phyloP scores from a whole-genome alignment of 176 grass and related monocot species.

The Bolboschoenus planiculmis region DNA sequence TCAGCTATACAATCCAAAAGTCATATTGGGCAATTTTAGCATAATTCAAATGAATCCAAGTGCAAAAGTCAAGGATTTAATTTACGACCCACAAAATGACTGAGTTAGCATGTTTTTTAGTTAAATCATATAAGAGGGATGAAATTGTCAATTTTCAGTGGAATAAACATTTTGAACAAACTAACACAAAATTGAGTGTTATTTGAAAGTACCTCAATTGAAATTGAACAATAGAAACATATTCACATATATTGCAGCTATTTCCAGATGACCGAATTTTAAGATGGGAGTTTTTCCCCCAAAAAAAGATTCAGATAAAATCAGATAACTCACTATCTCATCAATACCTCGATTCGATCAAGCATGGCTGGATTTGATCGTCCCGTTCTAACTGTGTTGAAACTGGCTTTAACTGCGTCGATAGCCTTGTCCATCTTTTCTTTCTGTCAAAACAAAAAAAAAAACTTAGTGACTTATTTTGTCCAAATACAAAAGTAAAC shows the following conservation, averaged over 20 bases:
- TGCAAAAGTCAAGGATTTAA: neutral
- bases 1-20: neutral
- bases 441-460: constrained; percentile 40
- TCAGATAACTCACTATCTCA: neutral
- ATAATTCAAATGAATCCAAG: neutral
- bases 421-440: constrained; percentile 93
- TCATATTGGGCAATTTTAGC: neutral
- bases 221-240: neutral
- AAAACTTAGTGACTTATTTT: neutral
- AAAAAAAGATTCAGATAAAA: neutral
- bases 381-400: constrained; percentile 92
- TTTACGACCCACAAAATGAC: neutral
- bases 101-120: neutral
- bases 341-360: constrained; percentile 75
- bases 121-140: neutral
- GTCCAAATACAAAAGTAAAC: neutral
- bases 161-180: neutral
- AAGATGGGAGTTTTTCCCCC: too few relatives aligned
- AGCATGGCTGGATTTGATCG: constrained; percentile 91
- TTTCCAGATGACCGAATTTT: too few relatives aligned
- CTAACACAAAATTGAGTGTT: neutral
- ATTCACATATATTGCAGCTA: neutral
- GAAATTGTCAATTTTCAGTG: neutral
- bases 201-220: neutral
- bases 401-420: constrained; percentile 61